Evolutionary conservation across 805 yeast genomes (phyloP).

Genomic region (Suhomyces kilbournensis): DNA sequence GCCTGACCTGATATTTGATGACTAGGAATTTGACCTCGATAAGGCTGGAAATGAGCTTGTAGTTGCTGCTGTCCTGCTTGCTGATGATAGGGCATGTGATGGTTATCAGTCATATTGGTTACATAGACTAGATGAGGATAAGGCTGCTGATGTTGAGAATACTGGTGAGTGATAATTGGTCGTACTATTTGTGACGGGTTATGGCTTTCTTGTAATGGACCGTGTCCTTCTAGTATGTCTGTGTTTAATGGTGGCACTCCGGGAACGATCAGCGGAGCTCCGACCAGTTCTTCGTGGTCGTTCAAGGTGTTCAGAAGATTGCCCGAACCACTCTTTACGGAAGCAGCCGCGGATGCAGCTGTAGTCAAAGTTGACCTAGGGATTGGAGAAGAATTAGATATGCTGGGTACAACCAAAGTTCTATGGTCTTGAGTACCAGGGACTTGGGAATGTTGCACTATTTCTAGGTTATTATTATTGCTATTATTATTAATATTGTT

Average conservation of each 20-base stretch:
- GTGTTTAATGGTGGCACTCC: neutral
- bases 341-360: conserved; percentile 3
- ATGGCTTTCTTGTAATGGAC: neutral
- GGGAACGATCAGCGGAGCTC: neutral
- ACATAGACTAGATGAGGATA: neutral
- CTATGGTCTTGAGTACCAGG: neutral
- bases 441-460: neutral
- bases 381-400: conserved; percentile 5
- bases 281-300: neutral
- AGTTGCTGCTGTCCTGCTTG: neutral
- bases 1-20: neutral
- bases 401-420: neutral
- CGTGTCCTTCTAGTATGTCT: neutral
- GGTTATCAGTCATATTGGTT: neutral
- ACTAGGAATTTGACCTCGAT: neutral
- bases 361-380: conserved; percentile 4
- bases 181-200: neutral
- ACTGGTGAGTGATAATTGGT: neutral
- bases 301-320: neutral
- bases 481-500: neutral
- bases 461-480: neutral
- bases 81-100: neutral
- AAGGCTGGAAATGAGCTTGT: neutral
- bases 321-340: neutral
- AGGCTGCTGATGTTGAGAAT: neutral